phyloP scores from a whole-genome alignment of 352 stramenopile species.

The Pythium biforme region DNA sequence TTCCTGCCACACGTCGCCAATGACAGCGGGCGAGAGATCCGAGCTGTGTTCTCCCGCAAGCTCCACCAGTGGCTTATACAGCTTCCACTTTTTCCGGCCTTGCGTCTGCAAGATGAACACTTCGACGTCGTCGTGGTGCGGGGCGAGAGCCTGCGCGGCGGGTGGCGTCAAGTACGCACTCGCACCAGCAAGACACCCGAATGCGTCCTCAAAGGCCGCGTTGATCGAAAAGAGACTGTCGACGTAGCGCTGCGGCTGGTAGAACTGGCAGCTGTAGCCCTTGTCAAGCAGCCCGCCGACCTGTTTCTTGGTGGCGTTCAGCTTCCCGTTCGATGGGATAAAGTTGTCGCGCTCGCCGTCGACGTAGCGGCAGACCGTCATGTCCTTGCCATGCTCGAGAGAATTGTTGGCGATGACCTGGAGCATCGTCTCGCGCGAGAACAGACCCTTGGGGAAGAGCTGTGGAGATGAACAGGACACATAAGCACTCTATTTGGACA shows the following conservation, averaged over 20 bases:
- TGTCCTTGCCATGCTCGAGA: conserved; percentile 59
- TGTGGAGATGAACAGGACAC: not conserved
- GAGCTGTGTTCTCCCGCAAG: conserved; percentile 78
- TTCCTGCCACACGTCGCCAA: conserved; percentile 81
- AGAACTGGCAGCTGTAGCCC: conserved; percentile 87
- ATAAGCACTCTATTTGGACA: too few species aligned
- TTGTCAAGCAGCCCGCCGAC: conserved; percentile 60
- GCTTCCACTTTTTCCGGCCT: conserved; percentile 87
- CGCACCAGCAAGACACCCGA: conserved; percentile 71
- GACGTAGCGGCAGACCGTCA: conserved; percentile 79
- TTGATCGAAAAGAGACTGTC: conserved; percentile 76
- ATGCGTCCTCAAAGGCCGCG: conserved; percentile 73
- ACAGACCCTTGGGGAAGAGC: conserved; percentile 59
- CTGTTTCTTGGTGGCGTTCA: conserved; percentile 41
- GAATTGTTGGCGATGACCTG: conserved; percentile 56
- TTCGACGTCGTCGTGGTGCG: conserved; percentile 85
- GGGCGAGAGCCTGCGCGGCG: conserved; percentile 76
- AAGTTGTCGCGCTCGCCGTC: conserved; percentile 69
- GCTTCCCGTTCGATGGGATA: conserved; percentile 19
- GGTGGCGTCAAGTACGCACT: conserved; percentile 83
- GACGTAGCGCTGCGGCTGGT: conserved; percentile 83
- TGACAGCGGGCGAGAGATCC: conserved; percentile 60
- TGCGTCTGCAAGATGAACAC: conserved; percentile 87
- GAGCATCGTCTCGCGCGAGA: conserved; percentile 69
- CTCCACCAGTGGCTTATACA: conserved; percentile 74